Evolutionary conservation across 2,329 filamentous ascomycete species (phyloP).

Genomic region (Myriosclerotinia curreyana): DNA sequence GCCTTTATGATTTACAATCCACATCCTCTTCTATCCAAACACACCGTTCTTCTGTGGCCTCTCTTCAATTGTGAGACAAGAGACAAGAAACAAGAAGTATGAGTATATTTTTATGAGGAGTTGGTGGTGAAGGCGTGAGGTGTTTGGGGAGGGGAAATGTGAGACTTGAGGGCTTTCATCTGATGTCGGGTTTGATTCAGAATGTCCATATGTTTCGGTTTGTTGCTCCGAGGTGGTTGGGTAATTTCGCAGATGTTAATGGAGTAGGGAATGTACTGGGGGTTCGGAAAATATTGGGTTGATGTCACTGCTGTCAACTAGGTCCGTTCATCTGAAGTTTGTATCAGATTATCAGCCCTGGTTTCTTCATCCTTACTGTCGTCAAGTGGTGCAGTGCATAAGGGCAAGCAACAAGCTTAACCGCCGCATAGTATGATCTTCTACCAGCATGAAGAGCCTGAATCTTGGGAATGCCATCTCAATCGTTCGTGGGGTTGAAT

Average conservation of each 20-base stretch:
- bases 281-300: not conserved
- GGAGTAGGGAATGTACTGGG: too few species aligned
- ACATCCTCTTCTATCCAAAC: too few species aligned
- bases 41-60: not conserved
- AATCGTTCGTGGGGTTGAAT: not conserved
- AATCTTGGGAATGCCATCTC: too few species aligned
- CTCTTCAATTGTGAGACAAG: not conserved
- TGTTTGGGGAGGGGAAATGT: slow-evolving; percentile 2
- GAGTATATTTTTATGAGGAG: not conserved
- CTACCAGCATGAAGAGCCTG: not conserved
- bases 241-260: not conserved
- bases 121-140: not conserved
- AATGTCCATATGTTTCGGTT: not conserved
- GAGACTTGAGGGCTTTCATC: slow-evolving; percentile 18
- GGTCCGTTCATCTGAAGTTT: slow-evolving; percentile 14
- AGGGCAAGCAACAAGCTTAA: not conserved
- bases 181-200: slow-evolving; percentile 12
- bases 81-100: not conserved
- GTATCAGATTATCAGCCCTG: slow-evolving; percentile 10
- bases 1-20: too few species aligned
- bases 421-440: slow-evolving; percentile 19
- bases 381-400: not conserved
- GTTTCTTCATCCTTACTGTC: not conserved
- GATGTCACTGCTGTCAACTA: not conserved
- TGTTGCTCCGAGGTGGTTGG: not conserved